These are phyloP conservation scores for Geotrichum ghanense DNA, from an alignment of 805 yeast species.

Conservation along the genomic window DNA sequence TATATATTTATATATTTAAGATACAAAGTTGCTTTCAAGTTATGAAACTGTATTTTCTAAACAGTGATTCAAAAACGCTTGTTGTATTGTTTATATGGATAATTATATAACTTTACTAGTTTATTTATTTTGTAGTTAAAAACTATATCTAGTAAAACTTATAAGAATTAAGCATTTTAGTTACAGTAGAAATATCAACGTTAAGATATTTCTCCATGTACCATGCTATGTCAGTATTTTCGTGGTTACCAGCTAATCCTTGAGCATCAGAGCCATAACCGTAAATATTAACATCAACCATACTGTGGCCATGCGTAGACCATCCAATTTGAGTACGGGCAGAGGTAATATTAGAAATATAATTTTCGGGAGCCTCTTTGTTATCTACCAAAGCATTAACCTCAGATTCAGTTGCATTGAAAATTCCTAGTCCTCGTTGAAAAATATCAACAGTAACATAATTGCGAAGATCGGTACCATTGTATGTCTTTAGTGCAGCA, in stretches of 20 bases:
- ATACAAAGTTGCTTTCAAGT: too few species aligned
- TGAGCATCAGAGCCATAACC: constrained; percentile 44
- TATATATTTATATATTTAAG: too few species aligned
- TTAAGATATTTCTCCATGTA: constrained; percentile 49
- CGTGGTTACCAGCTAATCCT: constrained; percentile 66
- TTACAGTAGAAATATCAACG: constrained; percentile 20
- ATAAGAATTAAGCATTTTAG: constrained; percentile 16
- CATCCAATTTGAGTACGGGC: constrained; percentile 83
- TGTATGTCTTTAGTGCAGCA: constrained; percentile 31
- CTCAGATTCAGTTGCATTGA: constrained; percentile 45
- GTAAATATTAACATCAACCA: constrained; percentile 89
- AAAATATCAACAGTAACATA: constrained; percentile 46
- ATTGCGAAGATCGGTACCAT: constrained; percentile 26
- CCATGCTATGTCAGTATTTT: constrained; percentile 74
- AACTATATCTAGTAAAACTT: constrained; percentile 2
- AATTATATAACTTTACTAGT: too few species aligned
- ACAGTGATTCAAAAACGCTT: too few species aligned
- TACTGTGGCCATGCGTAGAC: constrained; percentile 94
- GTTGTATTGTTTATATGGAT: too few species aligned
- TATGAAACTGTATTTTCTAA: too few species aligned
- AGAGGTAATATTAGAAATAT: constrained; percentile 61
- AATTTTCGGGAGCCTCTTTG: constrained; percentile 29
- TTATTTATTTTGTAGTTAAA: too few species aligned
- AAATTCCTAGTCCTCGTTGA: constrained; percentile 54
- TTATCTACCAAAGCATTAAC: constrained; percentile 31